Conservation (phyloP, 371 early-diverging fungal species). For the Fennellomyces sp. region DNA sequence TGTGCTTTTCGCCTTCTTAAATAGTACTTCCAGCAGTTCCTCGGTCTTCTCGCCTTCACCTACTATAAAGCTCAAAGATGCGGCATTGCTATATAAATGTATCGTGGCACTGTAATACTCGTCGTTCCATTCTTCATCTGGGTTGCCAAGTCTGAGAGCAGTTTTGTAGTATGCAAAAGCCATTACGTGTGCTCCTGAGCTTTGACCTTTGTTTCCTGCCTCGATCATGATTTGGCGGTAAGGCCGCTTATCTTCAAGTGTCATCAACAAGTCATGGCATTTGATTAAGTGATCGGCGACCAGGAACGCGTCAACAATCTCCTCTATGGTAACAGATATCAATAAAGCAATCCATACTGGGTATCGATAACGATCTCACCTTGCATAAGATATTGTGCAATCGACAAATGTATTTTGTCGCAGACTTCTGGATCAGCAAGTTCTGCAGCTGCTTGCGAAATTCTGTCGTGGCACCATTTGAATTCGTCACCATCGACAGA, state of each 20-base stretch:
- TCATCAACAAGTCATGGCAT: constrained; percentile 22
- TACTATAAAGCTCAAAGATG: constrained; percentile 36
- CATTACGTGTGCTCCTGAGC: constrained; percentile 45
- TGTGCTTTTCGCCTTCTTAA: constrained; percentile 25
- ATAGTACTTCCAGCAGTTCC: constrained; percentile 22
- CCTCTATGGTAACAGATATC: constrained; percentile 8
- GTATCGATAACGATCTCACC: not conserved
- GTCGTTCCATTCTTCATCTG: constrained; percentile 16
- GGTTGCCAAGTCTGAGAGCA: constrained; percentile 24
- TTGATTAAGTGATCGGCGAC: constrained; percentile 44
- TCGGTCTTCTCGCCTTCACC: constrained; percentile 37
- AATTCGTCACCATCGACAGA: constrained; percentile 45
- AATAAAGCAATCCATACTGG: not conserved
- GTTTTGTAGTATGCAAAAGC: constrained; percentile 32
- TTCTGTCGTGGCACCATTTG: constrained; percentile 49
- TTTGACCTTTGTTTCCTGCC: constrained; percentile 34
- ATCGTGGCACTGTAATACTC: constrained; percentile 21
- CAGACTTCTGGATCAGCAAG: constrained; percentile 29
- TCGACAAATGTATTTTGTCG: constrained; percentile 40
- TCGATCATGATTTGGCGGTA: constrained; percentile 32
- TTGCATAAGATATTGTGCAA: constrained; percentile 30
- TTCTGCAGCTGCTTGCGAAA: too few species aligned
- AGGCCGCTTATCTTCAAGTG: constrained; percentile 17
- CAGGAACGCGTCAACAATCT: constrained; percentile 25
- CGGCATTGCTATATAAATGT: constrained; percentile 36